Base-by-base conservation (phyloP, 1,139 yeast genomes). In the Fermentozyma sake region DNA sequence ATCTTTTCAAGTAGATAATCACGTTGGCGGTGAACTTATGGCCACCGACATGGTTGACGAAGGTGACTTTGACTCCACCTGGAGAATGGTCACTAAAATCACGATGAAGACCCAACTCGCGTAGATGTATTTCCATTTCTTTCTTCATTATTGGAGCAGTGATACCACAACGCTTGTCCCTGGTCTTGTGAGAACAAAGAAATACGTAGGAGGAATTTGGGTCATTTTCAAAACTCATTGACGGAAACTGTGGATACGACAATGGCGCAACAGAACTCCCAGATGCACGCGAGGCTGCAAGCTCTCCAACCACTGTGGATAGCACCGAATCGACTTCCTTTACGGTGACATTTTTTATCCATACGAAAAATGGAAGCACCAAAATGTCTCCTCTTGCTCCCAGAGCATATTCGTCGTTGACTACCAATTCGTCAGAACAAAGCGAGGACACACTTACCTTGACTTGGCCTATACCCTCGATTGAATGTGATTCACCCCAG, bases 1-100 rank as follows among this genome's bases (percentile, higher is more conserved):
- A 60, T 8, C 42, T 32, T 39, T 71, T 76, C 37, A 78, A 57
- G 48, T 85, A 87, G 15, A 89, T 72, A 30, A 86, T 68, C 2
- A 85, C 83, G 54, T 91, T 91, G 2, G 97, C 96, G 2, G 91
- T 84, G 53, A 65, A 91, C 48, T 91, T 91, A 56, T 91, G 98
- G 3, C 97, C 97, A 3, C 98, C 98, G 16, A 91, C 81, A 53
- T 91, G 98, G 47, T 84, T 86, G 13, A 83, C 69, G 44, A 55
- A 86, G 3, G 70, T 63, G 3, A 87, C 85, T 8, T 63, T 58
- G 2, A 81, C 83, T 3, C 97, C 97, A 20, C 69, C 78, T 0
- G 85, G 77, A 28, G 89, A 66, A 25, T 63, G 67, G 48, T 84
- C 95, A 4, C 85, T 79, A 20, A 58, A 46, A 52, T 89, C 96